A percentile compares a stretch with the other conserved stretches of the same genome.
phyloP scores from a whole-genome alignment of 495 filamentous ascomycete genomes.

The Tuber brumale region DNA sequence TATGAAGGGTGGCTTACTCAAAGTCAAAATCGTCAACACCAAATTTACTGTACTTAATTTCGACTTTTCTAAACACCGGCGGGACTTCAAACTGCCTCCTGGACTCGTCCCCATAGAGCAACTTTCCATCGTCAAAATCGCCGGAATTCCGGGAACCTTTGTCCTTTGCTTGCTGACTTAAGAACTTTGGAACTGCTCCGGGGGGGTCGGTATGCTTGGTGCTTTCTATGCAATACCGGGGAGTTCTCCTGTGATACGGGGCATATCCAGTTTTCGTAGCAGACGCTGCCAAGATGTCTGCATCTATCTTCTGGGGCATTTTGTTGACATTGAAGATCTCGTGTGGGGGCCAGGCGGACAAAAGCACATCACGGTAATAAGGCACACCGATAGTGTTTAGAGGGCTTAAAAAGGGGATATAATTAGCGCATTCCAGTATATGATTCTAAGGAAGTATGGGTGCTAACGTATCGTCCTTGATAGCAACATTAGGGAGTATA shows the following conservation, averaged over 20 bases:
- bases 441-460: constrained; percentile 20
- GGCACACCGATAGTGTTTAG: constrained; percentile 84
- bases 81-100: constrained; percentile 58
- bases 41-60: constrained; percentile 96
- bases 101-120: constrained; percentile 51
- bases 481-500: constrained; percentile 51
- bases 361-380: constrained; percentile 77
- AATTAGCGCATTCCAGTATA: background rate
- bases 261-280: constrained; percentile 68
- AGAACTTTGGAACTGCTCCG: constrained; percentile 64
- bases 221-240: constrained; percentile 75
- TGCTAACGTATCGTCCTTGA: constrained; percentile 60
- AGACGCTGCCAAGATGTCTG: constrained; percentile 59
- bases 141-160: constrained; percentile 50
- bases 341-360: constrained; percentile 84
- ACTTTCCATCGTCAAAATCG: constrained; percentile 56
- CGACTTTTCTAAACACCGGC: constrained; percentile 76
- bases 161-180: constrained; percentile 83
- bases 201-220: constrained; percentile 45
- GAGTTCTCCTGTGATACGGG: constrained; percentile 63
- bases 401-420: constrained; percentile 50
- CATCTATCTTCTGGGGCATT: constrained; percentile 69
- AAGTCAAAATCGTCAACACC: constrained; percentile 98
- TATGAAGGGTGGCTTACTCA: constrained; percentile 52
- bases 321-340: constrained; percentile 75